phyloP scores from a whole-genome alignment of 2,329 filamentous ascomycete genomes.

The Xenoacremonium recifei region DNA sequence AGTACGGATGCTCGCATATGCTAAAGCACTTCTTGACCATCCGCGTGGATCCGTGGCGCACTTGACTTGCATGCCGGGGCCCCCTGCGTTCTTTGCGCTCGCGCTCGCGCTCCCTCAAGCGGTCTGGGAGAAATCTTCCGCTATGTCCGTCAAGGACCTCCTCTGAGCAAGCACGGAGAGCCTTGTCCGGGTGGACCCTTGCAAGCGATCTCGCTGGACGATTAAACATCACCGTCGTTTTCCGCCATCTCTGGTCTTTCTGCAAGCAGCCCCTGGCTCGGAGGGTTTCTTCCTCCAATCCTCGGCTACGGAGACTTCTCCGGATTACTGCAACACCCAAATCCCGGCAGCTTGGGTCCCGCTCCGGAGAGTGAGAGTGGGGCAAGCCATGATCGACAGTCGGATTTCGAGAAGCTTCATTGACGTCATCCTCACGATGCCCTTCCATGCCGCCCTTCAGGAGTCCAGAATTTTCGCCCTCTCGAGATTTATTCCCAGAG shows the following conservation, averaged over 20 bases:
- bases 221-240: constrained; percentile 1
- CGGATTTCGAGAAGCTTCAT: constrained; percentile 15
- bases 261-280: constrained; percentile 1
- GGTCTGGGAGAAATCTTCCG: constrained; percentile 15
- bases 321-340: not conserved
- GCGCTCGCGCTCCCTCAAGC: constrained; percentile 6
- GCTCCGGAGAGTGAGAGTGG: constrained; percentile 7
- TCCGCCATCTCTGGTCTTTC: constrained; percentile 3
- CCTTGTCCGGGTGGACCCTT: constrained; percentile 14
- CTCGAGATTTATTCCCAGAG: not conserved
- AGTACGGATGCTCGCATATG: no score
- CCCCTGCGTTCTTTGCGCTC: no score
- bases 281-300: constrained; percentile 22
- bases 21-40: not conserved
- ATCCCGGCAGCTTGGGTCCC: constrained; percentile 10
- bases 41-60: not conserved
- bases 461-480: not conserved
- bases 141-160: constrained; percentile 6
- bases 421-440: constrained; percentile 19
- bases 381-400: constrained; percentile 10
- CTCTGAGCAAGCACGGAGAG: constrained; percentile 17
- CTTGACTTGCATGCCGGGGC: no score
- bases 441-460: not conserved
- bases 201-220: constrained; percentile 3
- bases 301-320: constrained; percentile 1